Base-by-base conservation (phyloP, 2,329 filamentous ascomycete species). In the Mycosphaerelloides madeirae region DNA sequence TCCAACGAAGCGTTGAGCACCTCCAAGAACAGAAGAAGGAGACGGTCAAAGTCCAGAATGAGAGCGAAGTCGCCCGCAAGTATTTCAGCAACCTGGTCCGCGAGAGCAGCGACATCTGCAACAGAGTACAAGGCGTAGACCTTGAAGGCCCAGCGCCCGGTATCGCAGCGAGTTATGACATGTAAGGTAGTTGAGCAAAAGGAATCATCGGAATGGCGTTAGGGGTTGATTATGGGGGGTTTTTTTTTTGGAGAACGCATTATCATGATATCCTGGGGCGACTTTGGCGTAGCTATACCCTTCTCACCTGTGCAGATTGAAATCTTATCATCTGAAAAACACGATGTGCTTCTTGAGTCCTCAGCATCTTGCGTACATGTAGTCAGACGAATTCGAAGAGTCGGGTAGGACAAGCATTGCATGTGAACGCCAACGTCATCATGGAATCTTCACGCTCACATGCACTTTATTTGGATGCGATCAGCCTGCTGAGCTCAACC, bases 41-140 rank as follows among this genome's bases (percentile, higher is more conserved):
- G 63, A 93, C 88, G 7, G 75, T 79, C 62, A 94, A 93, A 71
- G 78, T 87, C 49, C 83, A 83, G 66, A 75, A 73, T 28, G 91
- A 97, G 69, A 93, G 87, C 61, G 85, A 94, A 62, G 82, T 87
- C 25, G 93, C 93, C 6, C 74, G 80, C 54, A 94, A 91, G 67
- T 97, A 95, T 71, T 98, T 98, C 66, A 73, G 80, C 41, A 93
- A 94, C 60, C 76, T 98, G 14, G 81, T 93, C 41, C 78, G 85
- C 48, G 76, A 82, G 55, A 73, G 70, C 48, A 67, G 65, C 18
- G 72, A 76, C 43, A 67, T 78, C 41, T 66, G 65, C 39, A 65
- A 67, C 37, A 67, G 69, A 29, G 75, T 78, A n/a, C 65, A 71
- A 53, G 59, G 70, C 18, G 72, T 78, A 18, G 75, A 78, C 53